Evolutionary conservation across 352 stramenopile genomes (phyloP).

Genomic region (Thalassiosira sp.): DNA sequence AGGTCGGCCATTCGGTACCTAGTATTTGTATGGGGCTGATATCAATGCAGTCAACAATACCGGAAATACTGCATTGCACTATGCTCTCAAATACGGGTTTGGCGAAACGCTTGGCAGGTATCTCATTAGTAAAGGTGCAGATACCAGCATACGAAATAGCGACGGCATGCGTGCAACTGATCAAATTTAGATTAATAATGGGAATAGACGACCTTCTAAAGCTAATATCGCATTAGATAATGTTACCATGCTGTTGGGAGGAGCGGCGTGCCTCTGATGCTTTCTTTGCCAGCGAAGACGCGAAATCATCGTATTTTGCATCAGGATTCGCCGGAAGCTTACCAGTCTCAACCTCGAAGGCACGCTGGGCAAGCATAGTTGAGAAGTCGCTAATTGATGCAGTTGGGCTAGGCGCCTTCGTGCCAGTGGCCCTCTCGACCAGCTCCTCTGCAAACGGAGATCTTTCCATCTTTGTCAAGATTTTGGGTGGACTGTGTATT

Average conservation of each 20-base stretch:
- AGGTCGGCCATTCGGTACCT: no score
- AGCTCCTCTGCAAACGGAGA: neutral
- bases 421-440: no score
- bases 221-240: no score
- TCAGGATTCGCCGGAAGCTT: neutral
- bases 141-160: neutral
- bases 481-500: slow-evolving; percentile 14
- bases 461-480: slow-evolving; percentile 10
- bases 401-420: no score
- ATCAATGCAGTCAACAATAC: slow-evolving; percentile 5
- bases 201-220: no score
- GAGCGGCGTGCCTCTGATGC: neutral
- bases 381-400: no score
- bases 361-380: slow-evolving; percentile 3
- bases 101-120: neutral
- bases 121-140: neutral
- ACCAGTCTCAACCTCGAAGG: neutral
- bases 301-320: slow-evolving; percentile 15
- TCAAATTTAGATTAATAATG: no score
- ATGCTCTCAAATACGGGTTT: neutral
- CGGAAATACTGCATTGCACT: neutral
- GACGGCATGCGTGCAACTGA: neutral
- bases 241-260: no score
- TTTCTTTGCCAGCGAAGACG: slow-evolving; percentile 15
- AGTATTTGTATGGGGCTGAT: neutral